Evolutionary conservation across 2,329 filamentous ascomycete genomes (phyloP), one percentile per base, ranked within the genome.

Genomic region (Diplodia sapinea): DNA sequence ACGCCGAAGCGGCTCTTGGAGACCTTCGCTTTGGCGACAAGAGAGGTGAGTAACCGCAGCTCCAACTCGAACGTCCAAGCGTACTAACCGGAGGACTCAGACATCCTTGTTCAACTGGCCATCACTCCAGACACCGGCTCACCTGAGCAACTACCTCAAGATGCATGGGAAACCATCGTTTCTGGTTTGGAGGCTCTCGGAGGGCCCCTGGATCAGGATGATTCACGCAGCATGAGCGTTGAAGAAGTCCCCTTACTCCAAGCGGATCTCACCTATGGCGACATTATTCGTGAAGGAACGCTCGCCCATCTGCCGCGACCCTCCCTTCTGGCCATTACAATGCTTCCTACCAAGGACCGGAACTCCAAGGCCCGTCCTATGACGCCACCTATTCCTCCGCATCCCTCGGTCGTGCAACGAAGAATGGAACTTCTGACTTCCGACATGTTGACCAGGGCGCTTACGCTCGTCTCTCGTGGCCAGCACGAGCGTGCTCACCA

Each of bases 361-460:
- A 90, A 86, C 71, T 79, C 78, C 49, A 79, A 59, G 77, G 84
- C 69, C 80, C 86, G 67, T 69, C 79, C 67, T 87, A 89, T 17
- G 33, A 79, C 79, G 66, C 92, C 94, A 15, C 92, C 93, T 1
- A 99, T 99, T 70, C 95, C 95, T 15, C 94, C 95, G 55, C 95
- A 98, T 76, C 94, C 95, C 4, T 92, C 90, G 70, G 93, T 99
- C 69, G 94, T 99, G 7, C 95, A 99, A 80, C 88, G 95, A 50
- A 91, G 95, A 55, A 99, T 99, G 95, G 95, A 99, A 79, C 84
- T 99, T 36, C 86, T 99, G 65, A 98, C 95, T 2, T 98, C 94
- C 1, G 95, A 99, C 77, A 99, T 99, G 95, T 86, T 99, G 70
- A 96, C 93, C 8, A 87, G 95, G 68, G 94, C 95, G 15, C 82